phyloP scores from a whole-genome alignment of 257 asterid genomes.

The Ophiorrhiza pumila region DNA sequence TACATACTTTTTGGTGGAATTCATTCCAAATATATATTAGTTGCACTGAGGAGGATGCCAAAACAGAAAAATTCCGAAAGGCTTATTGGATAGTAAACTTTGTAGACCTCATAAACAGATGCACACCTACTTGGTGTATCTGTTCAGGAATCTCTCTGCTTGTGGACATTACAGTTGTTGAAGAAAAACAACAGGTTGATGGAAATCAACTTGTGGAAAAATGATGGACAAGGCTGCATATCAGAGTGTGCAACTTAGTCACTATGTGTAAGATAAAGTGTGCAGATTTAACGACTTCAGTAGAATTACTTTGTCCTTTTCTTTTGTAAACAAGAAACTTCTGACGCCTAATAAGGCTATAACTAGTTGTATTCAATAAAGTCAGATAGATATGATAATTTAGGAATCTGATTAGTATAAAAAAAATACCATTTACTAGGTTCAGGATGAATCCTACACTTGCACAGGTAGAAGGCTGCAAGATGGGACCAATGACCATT shows the following conservation, averaged over 20 bases:
- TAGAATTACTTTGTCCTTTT: neutral
- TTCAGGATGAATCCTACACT: neutral
- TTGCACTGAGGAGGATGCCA: neutral
- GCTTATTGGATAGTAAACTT: neutral
- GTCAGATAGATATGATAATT: neutral
- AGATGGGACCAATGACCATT: constrained; percentile 48
- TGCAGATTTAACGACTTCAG: no score
- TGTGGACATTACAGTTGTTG: no score
- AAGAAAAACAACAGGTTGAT: no score
- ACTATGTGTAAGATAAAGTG: no score
- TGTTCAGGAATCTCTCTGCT: no score
- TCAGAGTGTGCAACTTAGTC: no score
- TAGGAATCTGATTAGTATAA: neutral
- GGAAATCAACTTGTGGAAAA: no score
- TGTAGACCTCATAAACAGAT: neutral
- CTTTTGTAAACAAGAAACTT: neutral
- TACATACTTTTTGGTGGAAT: no score
- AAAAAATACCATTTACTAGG: constrained; percentile 6
- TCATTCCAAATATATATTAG: no score
- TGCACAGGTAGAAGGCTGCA: constrained; percentile 36
- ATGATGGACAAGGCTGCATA: no score
- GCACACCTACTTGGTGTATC: no score
- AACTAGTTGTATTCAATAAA: neutral
- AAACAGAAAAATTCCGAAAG: neutral
- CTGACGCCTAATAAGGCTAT: no score